A percentile compares a stretch with the other conserved stretches of the same genome.
Evolutionary conservation across 208 protist species (phyloP).

Genomic region (Blechomonas ayalai): DNA sequence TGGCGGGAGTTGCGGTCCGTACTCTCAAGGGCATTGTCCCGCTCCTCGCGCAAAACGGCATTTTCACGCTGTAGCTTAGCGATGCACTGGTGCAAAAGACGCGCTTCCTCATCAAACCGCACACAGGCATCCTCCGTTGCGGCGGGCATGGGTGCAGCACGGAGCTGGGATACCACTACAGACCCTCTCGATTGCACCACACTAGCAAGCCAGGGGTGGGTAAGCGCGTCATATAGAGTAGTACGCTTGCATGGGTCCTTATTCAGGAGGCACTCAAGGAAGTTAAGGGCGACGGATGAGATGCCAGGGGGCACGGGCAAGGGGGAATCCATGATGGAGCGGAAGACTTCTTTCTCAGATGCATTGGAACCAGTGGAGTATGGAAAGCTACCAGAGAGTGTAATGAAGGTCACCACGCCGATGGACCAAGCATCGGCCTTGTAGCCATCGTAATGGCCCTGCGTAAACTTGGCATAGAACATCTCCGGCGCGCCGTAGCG

Average conservation of each 20-base stretch:
- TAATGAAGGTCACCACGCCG: conserved; percentile 96
- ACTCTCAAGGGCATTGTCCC: conserved; percentile 22
- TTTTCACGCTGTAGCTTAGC: conserved; percentile 63
- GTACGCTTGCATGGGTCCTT: conserved; percentile 87
- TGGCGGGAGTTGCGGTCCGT: conserved; percentile 27
- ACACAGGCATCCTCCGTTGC: conserved; percentile 59
- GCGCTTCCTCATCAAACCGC: conserved; percentile 71
- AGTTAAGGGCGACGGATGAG: conserved; percentile 52
- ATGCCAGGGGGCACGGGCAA: conserved; percentile 73
- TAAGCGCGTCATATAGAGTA: conserved; percentile 76
- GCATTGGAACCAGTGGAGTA: conserved; percentile 88
- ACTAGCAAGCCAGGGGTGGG: conserved; percentile 84
- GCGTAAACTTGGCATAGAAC: conserved; percentile 90
- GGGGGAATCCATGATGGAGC: conserved; percentile 79
- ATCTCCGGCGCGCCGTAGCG: conserved; percentile 89
- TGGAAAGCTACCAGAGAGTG: conserved; percentile 95
- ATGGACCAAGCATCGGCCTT: conserved; percentile 95
- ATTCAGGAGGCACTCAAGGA: conserved; percentile 81
- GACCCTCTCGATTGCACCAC: conserved; percentile 64
- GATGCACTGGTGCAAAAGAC: conserved; percentile 64
- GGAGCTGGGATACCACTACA: conserved; percentile 55
- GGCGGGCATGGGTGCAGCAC: conserved; percentile 19
- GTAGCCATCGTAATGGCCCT: conserved; percentile 91
- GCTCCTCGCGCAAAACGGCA: conserved; percentile 46
- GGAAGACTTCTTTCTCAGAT: conserved; percentile 89